A percentile compares a stretch with the other conserved stretches of the same genome.
Evolutionary conservation across 371 early-diverging fungal genomes (phyloP).

Genomic region (Syncephalis fuscata): DNA sequence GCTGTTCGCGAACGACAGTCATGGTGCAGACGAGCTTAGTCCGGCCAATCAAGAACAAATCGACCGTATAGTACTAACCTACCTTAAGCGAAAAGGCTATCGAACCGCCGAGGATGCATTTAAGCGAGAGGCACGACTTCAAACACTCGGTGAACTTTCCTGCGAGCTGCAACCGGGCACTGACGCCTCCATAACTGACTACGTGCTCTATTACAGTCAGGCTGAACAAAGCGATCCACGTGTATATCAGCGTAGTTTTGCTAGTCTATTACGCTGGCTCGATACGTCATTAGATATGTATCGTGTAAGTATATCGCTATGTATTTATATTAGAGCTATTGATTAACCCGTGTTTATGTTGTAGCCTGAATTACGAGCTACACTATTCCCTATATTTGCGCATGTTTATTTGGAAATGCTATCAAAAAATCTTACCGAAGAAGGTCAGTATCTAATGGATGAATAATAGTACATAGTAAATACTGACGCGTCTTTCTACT

Average conservation of each 20-base stretch:
- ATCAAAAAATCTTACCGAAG: neutral
- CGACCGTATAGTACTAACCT: slow-evolving; percentile 23
- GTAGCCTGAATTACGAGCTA: neutral
- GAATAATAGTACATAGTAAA: neutral
- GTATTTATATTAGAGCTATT: neutral
- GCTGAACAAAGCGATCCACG: slow-evolving; percentile 59
- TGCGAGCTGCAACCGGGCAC: slow-evolving; percentile 13
- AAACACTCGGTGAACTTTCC: slow-evolving; percentile 19
- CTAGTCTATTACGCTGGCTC: slow-evolving; percentile 76
- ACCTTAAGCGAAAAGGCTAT: slow-evolving; percentile 35
- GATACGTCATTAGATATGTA: slow-evolving; percentile 89
- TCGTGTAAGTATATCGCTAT: slow-evolving; percentile 28
- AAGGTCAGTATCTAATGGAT: neutral
- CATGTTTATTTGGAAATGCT: neutral
- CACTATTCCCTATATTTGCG: neutral
- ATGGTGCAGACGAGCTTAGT: no score
- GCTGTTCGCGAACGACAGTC: no score
- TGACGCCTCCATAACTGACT: slow-evolving; percentile 30
- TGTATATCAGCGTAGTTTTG: slow-evolving; percentile 59
- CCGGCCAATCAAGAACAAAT: no score
- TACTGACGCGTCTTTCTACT: neutral
- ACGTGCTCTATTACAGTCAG: slow-evolving; percentile 47
- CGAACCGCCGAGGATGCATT: slow-evolving; percentile 24
- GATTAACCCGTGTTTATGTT: neutral
- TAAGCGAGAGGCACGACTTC: slow-evolving; percentile 18